phyloP scores from a whole-genome alignment of 495 filamentous ascomycete genomes.

The Penicillium mononematosum region DNA sequence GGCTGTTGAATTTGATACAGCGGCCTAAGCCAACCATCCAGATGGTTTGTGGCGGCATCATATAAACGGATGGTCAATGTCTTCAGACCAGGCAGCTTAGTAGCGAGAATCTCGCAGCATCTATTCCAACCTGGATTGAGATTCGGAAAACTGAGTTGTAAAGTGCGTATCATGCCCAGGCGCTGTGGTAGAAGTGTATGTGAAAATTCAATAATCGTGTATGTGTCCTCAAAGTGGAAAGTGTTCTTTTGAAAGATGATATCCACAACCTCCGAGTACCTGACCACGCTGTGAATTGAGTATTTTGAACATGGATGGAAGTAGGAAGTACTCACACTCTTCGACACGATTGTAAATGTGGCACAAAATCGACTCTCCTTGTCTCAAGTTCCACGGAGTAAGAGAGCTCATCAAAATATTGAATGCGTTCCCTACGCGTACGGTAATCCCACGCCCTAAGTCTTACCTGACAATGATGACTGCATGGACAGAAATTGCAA shows the following conservation, averaged over 20 bases:
- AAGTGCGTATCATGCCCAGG: not conserved
- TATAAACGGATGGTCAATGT: conserved; percentile 2
- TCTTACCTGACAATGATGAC: not conserved
- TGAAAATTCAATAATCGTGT: not conserved
- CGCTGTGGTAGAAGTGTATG: not conserved
- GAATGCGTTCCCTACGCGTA: no score
- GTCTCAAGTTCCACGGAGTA: not conserved
- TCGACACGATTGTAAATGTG: not conserved
- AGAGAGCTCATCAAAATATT: not conserved
- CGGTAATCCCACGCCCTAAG: no score
- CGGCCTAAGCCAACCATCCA: not conserved
- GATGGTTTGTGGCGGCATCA: not conserved
- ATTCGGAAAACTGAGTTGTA: not conserved
- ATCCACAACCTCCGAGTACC: not conserved
- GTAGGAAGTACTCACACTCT: not conserved
- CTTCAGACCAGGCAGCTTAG: not conserved
- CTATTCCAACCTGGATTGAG: not conserved
- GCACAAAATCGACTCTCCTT: not conserved
- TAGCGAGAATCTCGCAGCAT: conserved; percentile 1
- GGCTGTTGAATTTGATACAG: conserved; percentile 1
- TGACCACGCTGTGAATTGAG: not conserved
- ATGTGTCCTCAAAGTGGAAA: not conserved
- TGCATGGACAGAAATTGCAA: not conserved
- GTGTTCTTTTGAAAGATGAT: conserved; percentile 1
- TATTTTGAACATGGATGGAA: not conserved